A percentile compares a stretch with the other conserved stretches of the same genome.
Evolutionary conservation across 2,329 filamentous ascomycete genomes (phyloP).

Genomic region (Rugonectria rugulosa): DNA sequence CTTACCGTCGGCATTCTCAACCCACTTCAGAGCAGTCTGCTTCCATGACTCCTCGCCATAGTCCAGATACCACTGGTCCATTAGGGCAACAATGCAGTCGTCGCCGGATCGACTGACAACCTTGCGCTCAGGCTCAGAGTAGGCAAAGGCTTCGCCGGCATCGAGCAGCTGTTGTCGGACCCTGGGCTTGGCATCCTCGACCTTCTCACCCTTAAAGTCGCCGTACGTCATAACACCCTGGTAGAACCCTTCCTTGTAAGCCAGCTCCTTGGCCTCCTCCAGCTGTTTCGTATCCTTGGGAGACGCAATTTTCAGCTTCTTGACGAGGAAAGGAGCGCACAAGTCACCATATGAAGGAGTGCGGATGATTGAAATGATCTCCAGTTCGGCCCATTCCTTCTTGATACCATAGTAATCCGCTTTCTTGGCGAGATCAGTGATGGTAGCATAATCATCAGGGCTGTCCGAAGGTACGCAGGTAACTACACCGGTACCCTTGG

Average conservation of each 20-base stretch:
- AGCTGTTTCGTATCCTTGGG: constrained; percentile 92
- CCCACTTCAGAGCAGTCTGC: constrained; percentile 73
- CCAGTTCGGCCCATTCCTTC: constrained; percentile 93
- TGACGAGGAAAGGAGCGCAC: constrained; percentile 82
- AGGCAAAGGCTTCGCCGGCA: constrained; percentile 82
- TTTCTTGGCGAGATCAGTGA: constrained; percentile 90
- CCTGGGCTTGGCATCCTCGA: constrained; percentile 86
- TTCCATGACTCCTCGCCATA: constrained; percentile 94
- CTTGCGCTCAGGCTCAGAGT: constrained; percentile 90
- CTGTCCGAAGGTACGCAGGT: constrained; percentile 96
- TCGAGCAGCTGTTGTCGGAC: constrained; percentile 81
- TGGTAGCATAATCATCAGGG: constrained; percentile 90
- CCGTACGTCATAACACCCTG: constrained; percentile 90
- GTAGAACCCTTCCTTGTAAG: constrained; percentile 98
- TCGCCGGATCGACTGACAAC: constrained; percentile 91
- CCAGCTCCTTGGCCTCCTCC: constrained; percentile 91
- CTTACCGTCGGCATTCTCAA: constrained; percentile 70
- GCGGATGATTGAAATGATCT: constrained; percentile 87
- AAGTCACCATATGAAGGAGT: constrained; percentile 89
- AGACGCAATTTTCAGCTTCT: constrained; percentile 95
- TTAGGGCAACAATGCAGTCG: constrained; percentile 89
- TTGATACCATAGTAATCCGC: constrained; percentile 95
- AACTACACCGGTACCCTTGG: constrained; percentile 96
- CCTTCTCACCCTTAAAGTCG: constrained; percentile 85
- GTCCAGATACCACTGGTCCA: constrained; percentile 98